Evolutionary conservation across 75 land plant genomes (phyloP).

Genomic region (Pseudotsuga menziesii): DNA sequence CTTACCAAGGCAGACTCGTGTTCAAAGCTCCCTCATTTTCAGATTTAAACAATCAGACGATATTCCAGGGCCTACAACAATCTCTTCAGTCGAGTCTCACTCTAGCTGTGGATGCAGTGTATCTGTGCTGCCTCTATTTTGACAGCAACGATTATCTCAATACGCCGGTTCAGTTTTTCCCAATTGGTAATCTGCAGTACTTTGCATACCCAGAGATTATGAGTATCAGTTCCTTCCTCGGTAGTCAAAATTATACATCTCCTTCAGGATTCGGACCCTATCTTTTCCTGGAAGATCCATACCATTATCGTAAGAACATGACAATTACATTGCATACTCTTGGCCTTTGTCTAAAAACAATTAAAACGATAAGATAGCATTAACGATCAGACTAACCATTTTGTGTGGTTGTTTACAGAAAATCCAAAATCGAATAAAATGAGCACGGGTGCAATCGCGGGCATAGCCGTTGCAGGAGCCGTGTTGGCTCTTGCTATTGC

Average conservation of each 20-base stretch:
- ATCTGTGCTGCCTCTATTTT: constrained; percentile 42
- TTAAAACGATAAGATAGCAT: background rate
- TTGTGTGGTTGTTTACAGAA: background rate
- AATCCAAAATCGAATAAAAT: background rate
- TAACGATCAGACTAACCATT: background rate
- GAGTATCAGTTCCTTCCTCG: constrained; percentile 24
- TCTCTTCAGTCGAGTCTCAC: constrained; percentile 31
- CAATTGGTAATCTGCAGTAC: constrained; percentile 15
- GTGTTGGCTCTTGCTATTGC: constrained; percentile 30
- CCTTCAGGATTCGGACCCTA: constrained; percentile 37
- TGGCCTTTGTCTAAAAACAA: background rate
- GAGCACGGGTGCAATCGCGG: constrained; percentile 27
- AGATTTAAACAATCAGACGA: constrained; percentile 28
- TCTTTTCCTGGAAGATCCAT: constrained; percentile 10
- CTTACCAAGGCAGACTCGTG: constrained; percentile 44
- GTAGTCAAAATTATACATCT: constrained; percentile 40
- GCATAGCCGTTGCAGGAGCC: constrained; percentile 44
- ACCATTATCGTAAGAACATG: background rate
- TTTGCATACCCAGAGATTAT: constrained; percentile 20
- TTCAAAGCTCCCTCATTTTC: constrained; percentile 54
- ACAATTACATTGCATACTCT: constrained; percentile 14
- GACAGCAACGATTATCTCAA: constrained; percentile 46
- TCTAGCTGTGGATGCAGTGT: constrained; percentile 48
- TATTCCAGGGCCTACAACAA: constrained; percentile 39
- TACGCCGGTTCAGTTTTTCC: constrained; percentile 49